Evolutionary conservation across 2,329 filamentous ascomycete genomes (phyloP).

Genomic region (Nemania serpens): DNA sequence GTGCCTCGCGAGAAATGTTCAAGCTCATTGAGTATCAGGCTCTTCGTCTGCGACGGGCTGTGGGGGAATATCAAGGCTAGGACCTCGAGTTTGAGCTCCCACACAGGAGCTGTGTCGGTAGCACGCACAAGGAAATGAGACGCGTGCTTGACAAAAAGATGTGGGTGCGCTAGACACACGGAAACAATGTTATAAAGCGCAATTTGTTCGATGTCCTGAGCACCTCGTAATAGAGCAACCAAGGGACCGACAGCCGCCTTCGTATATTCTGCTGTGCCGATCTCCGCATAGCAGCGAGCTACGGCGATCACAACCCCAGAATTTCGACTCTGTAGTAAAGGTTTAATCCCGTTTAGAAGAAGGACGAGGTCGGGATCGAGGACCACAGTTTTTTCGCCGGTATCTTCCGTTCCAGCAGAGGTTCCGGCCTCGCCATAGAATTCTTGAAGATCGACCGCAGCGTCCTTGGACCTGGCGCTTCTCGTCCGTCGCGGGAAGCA

Average conservation of each 20-base stretch:
- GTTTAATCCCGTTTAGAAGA: slow-evolving; percentile 76
- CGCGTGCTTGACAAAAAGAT: slow-evolving; percentile 83
- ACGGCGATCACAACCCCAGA: slow-evolving; percentile 90
- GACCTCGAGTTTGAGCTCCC: slow-evolving; percentile 90
- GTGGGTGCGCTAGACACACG: slow-evolving; percentile 77
- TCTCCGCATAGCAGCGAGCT: slow-evolving; percentile 79
- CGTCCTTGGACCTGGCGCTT: slow-evolving; percentile 51
- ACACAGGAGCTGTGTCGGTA: slow-evolving; percentile 79
- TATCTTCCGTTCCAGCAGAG: slow-evolving; percentile 48
- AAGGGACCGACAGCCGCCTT: slow-evolving; percentile 79
- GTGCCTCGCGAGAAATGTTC: slow-evolving; percentile 84
- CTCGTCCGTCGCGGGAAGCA: slow-evolving; percentile 79
- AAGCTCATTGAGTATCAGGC: slow-evolving; percentile 86
- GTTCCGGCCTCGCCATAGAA: slow-evolving; percentile 78
- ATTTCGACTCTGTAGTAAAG: slow-evolving; percentile 91
- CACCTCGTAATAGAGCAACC: slow-evolving; percentile 80
- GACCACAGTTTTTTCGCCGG: slow-evolving; percentile 61
- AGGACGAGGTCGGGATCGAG: slow-evolving; percentile 83
- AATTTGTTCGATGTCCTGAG: slow-evolving; percentile 85
- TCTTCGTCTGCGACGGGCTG: slow-evolving; percentile 74
- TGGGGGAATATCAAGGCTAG: slow-evolving; percentile 90
- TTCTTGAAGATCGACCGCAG: slow-evolving; percentile 59
- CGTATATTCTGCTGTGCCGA: slow-evolving; percentile 80
- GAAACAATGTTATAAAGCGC: slow-evolving; percentile 94
- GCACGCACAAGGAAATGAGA: slow-evolving; percentile 87